Conservation (phyloP, 495 filamentous ascomycete genomes). For the Aspergillus diversus region DNA sequence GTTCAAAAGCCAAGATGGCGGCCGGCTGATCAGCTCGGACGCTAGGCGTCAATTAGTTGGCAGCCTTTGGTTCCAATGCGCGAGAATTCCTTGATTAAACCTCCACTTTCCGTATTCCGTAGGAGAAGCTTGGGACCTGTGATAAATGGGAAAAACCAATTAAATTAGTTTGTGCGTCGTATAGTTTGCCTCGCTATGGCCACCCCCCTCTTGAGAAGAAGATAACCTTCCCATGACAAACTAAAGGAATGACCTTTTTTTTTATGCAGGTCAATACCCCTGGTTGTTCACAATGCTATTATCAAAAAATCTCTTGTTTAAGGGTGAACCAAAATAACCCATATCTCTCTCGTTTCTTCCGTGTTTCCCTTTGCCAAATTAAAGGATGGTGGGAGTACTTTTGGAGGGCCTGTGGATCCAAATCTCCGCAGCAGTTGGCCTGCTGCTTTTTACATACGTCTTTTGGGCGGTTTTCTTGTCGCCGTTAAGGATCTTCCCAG, state of each 20-base stretch:
- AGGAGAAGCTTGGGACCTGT: background rate
- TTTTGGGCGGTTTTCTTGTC: conserved; percentile 31
- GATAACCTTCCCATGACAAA: background rate
- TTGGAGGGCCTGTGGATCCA: conserved; percentile 8
- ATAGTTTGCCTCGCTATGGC: background rate
- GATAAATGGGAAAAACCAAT: background rate
- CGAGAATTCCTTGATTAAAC: background rate
- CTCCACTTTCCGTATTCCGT: conserved; percentile 10
- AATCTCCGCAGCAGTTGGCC: conserved; percentile 6
- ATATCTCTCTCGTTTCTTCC: background rate
- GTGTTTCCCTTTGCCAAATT: background rate
- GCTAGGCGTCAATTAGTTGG: conserved; percentile 5
- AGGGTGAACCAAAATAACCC: conserved; percentile 4
- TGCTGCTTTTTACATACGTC: conserved; percentile 16
- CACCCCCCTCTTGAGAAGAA: conserved; percentile 6
- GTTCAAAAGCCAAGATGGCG: background rate
- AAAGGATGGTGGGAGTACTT: conserved; percentile 14
- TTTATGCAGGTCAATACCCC: conserved; percentile 10
- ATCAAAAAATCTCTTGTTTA: background rate
- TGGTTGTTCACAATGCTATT: background rate
- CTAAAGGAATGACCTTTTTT: background rate
- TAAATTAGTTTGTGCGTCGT: background rate
- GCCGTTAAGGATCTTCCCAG: conserved; percentile 32
- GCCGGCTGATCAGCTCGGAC: conserved; percentile 5
- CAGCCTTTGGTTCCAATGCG: background rate